Base-by-base conservation (phyloP, 352 stramenopile genomes). In the Aphanomyces astaci region DNA sequence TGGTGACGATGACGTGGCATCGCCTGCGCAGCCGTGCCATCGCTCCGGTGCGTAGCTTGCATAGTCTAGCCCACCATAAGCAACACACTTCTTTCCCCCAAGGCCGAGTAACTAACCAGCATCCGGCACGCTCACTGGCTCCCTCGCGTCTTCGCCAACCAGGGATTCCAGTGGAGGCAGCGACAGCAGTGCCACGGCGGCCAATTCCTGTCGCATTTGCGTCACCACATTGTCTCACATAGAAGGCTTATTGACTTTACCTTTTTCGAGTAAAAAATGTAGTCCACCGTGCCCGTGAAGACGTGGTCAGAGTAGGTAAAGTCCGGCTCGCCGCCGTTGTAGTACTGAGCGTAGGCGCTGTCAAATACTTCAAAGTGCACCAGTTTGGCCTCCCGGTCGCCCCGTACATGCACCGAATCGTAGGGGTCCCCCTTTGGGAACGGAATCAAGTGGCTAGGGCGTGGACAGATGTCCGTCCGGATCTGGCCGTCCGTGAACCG, bases 251-350 rank as follows among this genome's bases (percentile, higher is more conserved):
- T n/a, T n/a, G n/a, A n/a, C n/a, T n/a, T 52, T 17, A 63, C 65
- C 32, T 78, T 74, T 2, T 67, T 65, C 5, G 81, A 89, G 73
- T 84, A 89, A 70, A 94, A 94, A 31, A 95, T 94, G 67, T 94
- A 95, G 74, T 95, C 87, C 57, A 90, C 76, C 2, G 81, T 92
- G 15, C 76, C 86, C 22, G 79, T 75, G 48, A 84, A 82, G 19
- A 64, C 63, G 0, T 87, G 72, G 46, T 78, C 87, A 9, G 80
- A 80, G 54, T 81, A 89, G 5, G 86, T 95, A 39, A 86, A 81
- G 40, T 84, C 75, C 4, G 86, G 84, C 39, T 94, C 87, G 43
- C 82, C 79, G 7, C 82, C 28, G 30, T 76, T 75, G 7, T 80
- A 77, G 63, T 85, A 86, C 1, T 63, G 68, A 7, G 71, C 76